Evolutionary conservation across 768 basidiomycete genomes (phyloP).

Genomic region (Sarcomyxa edulis): DNA sequence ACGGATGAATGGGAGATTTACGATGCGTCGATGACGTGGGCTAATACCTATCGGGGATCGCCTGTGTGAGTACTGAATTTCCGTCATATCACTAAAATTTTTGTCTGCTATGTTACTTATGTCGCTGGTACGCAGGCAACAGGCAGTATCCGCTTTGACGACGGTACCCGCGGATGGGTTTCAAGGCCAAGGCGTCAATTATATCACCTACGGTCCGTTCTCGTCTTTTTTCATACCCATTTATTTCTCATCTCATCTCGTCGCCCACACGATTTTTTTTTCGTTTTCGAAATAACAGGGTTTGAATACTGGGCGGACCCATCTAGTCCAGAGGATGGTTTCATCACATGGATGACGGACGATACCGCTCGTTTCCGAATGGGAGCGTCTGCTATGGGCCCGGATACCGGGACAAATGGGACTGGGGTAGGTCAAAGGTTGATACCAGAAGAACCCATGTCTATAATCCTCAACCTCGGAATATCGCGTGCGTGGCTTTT

Average conservation of each 20-base stretch:
- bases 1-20: constrained; percentile 27
- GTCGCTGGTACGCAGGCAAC: constrained; percentile 37
- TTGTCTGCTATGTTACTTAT: background rate
- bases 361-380: constrained; percentile 45
- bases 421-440: constrained; percentile 54
- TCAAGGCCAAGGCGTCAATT: constrained; percentile 52
- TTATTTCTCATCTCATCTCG: background rate
- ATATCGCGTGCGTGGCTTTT: constrained; percentile 43
- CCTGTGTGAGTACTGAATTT: constrained; percentile 28
- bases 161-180: constrained; percentile 47
- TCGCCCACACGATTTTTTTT: background rate
- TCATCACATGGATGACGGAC: constrained; percentile 72
- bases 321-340: constrained; percentile 45
- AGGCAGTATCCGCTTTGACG: constrained; percentile 46
- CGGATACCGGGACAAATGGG: constrained; percentile 31
- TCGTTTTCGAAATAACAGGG: constrained; percentile 40
- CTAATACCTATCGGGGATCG: constrained; percentile 43
- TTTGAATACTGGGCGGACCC: constrained; percentile 76
- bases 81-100: no score
- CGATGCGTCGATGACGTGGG: constrained; percentile 22
- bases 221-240: background rate
- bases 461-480: constrained; percentile 57
- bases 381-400: constrained; percentile 44
- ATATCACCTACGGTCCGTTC: constrained; percentile 38
- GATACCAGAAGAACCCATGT: constrained; percentile 55